phyloP scores from a whole-genome alignment of 2,329 filamentous ascomycete genomes.

The Polychaeton citri region DNA sequence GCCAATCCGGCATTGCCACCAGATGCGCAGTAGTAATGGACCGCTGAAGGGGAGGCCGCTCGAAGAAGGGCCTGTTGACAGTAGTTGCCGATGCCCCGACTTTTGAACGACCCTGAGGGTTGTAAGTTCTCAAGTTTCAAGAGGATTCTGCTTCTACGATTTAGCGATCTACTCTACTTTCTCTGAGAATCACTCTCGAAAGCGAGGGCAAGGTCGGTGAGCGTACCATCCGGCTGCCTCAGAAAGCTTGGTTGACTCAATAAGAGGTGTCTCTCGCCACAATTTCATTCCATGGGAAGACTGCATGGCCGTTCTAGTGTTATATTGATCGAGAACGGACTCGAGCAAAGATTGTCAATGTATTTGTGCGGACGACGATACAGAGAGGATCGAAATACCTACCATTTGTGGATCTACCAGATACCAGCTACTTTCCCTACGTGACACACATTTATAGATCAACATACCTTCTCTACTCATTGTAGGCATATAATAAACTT shows the following conservation, averaged over 20 bases:
- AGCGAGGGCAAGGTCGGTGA: background rate
- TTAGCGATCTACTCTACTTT: constrained; percentile 16
- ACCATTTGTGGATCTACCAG: too few relatives aligned
- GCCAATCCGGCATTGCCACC: constrained; percentile 79
- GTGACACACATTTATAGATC: too few relatives aligned
- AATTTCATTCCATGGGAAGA: too few relatives aligned
- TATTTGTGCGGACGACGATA: too few relatives aligned
- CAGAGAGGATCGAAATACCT: too few relatives aligned
- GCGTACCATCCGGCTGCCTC: constrained; percentile 58
- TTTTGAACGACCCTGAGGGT: constrained; percentile 78
- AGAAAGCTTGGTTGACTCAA: constrained; percentile 54
- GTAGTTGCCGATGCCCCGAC: constrained; percentile 57
- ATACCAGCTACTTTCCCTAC: too few relatives aligned
- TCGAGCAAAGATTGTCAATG: too few relatives aligned
- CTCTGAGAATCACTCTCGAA: too few relatives aligned
- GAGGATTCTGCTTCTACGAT: constrained; percentile 53
- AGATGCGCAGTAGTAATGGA: constrained; percentile 67
- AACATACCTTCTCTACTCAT: too few relatives aligned
- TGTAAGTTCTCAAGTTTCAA: constrained; percentile 79
- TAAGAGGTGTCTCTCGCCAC: constrained; percentile 62
- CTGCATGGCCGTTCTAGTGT: too few relatives aligned
- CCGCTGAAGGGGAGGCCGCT: constrained; percentile 20
- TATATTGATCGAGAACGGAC: too few relatives aligned
- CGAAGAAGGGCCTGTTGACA: constrained; percentile 51
- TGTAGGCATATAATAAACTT: too few relatives aligned